A percentile compares a stretch with the other conserved stretches of the same genome.
These are phyloP conservation scores for Geotrichum armillariae DNA, from an alignment of 1,139 yeast genomes.

Conservation along the genomic window DNA sequence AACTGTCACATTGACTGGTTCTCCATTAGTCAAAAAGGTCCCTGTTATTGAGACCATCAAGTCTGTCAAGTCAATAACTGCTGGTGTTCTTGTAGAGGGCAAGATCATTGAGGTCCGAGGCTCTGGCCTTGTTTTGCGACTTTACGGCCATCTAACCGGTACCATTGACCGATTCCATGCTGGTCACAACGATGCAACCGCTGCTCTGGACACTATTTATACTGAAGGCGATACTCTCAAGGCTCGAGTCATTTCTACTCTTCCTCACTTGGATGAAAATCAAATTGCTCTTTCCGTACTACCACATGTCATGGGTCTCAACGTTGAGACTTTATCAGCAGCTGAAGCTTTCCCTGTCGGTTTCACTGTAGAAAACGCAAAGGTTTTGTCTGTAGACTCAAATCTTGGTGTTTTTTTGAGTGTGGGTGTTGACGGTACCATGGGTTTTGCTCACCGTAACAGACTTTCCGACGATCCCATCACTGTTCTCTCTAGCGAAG, in stretches of 20 bases:
- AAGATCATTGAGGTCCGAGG: constrained; percentile 58
- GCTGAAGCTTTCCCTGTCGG: constrained; percentile 76
- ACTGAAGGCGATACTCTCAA: constrained; percentile 65
- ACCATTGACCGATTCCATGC: constrained; percentile 69
- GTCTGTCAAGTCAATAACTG: constrained; percentile 74
- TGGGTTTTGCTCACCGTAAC: constrained; percentile 54
- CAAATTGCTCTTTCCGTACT: constrained; percentile 64
- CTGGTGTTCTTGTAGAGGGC: constrained; percentile 82
- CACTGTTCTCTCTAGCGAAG: constrained; percentile 42
- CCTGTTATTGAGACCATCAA: constrained; percentile 55
- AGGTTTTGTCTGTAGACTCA: constrained; percentile 54
- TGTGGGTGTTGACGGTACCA: constrained; percentile 23
- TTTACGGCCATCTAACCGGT: constrained; percentile 74
- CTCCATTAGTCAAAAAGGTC: constrained; percentile 44
- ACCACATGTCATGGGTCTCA: constrained; percentile 50
- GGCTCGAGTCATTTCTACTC: constrained; percentile 68
- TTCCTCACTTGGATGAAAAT: constrained; percentile 45
- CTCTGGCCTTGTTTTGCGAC: constrained; percentile 62
- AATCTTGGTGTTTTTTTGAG: constrained; percentile 40
- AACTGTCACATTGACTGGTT: constrained; percentile 57
- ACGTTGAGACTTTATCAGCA: constrained; percentile 17
- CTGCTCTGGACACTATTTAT: constrained; percentile 58
- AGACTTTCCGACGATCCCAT: constrained; percentile 56
- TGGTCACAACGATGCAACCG: constrained; percentile 47
- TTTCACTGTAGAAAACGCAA: constrained; percentile 58